Conservation (phyloP, 129 eudicot species). For the Flaveria ramosissima region DNA sequence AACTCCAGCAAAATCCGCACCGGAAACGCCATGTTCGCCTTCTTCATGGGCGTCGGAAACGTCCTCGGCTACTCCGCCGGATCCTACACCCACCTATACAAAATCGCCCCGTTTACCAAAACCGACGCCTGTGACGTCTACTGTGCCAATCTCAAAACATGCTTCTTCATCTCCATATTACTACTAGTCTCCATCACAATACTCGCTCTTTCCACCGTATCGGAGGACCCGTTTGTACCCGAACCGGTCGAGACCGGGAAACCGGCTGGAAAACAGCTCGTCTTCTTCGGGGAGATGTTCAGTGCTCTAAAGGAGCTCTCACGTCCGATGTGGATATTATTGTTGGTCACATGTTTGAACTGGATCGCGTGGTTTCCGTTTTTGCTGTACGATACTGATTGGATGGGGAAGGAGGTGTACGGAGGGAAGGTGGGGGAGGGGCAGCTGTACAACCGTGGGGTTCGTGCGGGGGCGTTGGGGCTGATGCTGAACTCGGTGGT, state of each 20-base stretch:
- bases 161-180: constrained; percentile 69
- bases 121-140: constrained; percentile 75
- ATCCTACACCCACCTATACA: constrained; percentile 57
- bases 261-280: neutral
- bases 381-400: constrained; percentile 67
- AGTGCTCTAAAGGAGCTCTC: constrained; percentile 41
- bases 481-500: constrained; percentile 51
- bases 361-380: constrained; percentile 82
- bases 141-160: constrained; percentile 77
- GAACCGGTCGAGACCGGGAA: constrained; percentile 17
- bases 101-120: constrained; percentile 57
- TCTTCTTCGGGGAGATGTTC: constrained; percentile 30
- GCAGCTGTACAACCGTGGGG: constrained; percentile 51
- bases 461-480: constrained; percentile 60
- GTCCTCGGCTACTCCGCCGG: constrained; percentile 88
- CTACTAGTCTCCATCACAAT: constrained; percentile 49
- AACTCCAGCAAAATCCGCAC: constrained; percentile 44
- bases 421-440: constrained; percentile 51
- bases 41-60: constrained; percentile 91
- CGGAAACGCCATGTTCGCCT: constrained; percentile 61
- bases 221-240: constrained; percentile 36
- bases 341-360: constrained; percentile 56
- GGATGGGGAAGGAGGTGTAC: constrained; percentile 87
- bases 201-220: constrained; percentile 39
- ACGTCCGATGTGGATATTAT: constrained; percentile 53